Percentiles rank a stretch among this genome's conserved stretches.
phyloP scores from a whole-genome alignment of 2,329 filamentous ascomycete genomes.

The Sporothrix pallida region DNA sequence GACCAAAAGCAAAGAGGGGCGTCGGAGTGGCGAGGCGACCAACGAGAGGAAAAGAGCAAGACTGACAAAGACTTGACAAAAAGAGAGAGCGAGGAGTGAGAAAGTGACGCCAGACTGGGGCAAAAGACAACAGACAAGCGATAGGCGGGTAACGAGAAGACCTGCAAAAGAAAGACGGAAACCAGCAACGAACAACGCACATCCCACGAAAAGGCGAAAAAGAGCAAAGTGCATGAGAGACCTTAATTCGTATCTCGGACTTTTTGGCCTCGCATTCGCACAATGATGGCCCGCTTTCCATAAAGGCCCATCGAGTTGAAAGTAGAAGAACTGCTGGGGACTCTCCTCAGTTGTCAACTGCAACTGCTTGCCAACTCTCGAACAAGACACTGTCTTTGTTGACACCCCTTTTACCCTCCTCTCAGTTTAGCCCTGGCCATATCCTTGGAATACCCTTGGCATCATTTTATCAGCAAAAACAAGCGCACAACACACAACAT shows the following conservation, averaged over 20 bases:
- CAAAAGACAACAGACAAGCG: not conserved
- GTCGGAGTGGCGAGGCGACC: conserved; percentile 8
- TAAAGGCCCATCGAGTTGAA: no score
- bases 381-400: conserved; percentile 19
- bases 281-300: not conserved
- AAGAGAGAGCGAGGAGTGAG: not conserved
- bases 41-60: not conserved
- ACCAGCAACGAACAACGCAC: not conserved
- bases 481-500: not conserved
- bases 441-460: not conserved
- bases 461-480: not conserved
- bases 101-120: not conserved
- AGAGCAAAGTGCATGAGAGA: conserved; percentile 1
- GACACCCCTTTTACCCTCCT: conserved; percentile 14
- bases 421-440: not conserved
- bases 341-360: no score
- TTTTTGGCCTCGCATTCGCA: not conserved
- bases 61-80: not conserved
- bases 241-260: not conserved
- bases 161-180: not conserved
- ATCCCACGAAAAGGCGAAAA: not conserved
- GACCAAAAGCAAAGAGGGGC: not conserved
- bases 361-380: no score
- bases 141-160: not conserved
- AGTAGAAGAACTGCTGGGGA: no score